Conservation (phyloP, 202 grass and related monocot genomes). For the Musa balbisiana region DNA sequence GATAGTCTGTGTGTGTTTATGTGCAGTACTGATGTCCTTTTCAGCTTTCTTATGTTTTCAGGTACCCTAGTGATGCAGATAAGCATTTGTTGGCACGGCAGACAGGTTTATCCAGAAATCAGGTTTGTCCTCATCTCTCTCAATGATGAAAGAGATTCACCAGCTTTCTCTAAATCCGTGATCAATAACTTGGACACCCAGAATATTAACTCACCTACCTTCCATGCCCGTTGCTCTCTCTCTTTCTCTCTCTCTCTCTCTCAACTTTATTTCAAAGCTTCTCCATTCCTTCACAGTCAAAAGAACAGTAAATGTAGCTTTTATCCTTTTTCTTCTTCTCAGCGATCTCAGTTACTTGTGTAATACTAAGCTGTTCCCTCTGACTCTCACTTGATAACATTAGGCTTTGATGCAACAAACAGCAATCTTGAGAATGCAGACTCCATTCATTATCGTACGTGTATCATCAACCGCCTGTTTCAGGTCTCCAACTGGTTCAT, state of each 20-base stretch:
- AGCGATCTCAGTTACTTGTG: no score
- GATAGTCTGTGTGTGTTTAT: not conserved
- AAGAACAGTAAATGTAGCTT: not conserved
- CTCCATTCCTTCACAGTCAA: no score
- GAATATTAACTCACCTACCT: not conserved
- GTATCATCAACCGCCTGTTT: not conserved
- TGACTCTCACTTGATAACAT: no score
- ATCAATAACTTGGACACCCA: not conserved
- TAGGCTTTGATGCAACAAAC: no score
- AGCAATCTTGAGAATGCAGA: not conserved
- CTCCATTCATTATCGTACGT: no score
- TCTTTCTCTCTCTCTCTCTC: no score
- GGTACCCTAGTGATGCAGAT: slow-evolving; percentile 99
- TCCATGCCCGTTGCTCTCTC: not conserved
- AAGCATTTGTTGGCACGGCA: slow-evolving; percentile 97
- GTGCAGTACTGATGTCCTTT: slow-evolving; percentile 3
- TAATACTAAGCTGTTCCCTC: no score
- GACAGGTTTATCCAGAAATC: slow-evolving; percentile 97
- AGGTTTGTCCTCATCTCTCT: slow-evolving; percentile 45
- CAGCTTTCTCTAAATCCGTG: not conserved
- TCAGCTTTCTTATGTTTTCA: slow-evolving; percentile 27
- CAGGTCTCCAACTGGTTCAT: slow-evolving; percentile 99
- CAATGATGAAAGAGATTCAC: not conserved
- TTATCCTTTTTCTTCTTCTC: not conserved
- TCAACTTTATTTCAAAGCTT: not conserved